A percentile compares a stretch with the other conserved stretches of the same genome.
phyloP scores from a whole-genome alignment of 345 rosid genomes.

The Salix brachista region DNA sequence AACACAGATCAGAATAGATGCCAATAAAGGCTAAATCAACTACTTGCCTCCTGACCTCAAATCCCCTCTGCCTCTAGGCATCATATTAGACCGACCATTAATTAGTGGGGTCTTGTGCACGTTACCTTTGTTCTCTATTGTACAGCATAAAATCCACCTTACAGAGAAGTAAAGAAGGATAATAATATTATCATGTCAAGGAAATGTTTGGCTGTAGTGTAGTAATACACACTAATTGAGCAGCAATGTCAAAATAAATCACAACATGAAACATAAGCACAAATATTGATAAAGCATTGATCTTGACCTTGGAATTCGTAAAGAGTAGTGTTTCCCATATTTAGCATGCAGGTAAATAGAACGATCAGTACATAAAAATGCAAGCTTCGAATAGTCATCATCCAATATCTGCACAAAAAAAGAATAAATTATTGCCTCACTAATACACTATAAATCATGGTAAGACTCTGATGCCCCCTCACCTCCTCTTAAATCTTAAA shows the following conservation, averaged over 20 bases:
- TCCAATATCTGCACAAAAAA: slow-evolving; percentile 52
- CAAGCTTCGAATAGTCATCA: slow-evolving; percentile 88
- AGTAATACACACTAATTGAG: neutral
- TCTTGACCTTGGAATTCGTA: slow-evolving; percentile 79
- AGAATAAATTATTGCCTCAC: neutral
- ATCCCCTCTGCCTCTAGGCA: neutral
- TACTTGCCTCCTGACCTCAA: neutral
- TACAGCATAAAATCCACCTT: neutral
- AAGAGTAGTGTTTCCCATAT: slow-evolving; percentile 75
- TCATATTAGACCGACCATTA: neutral
- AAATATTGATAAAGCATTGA: slow-evolving; percentile 4
- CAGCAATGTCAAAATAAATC: neutral
- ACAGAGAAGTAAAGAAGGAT: neutral
- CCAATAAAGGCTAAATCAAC: neutral
- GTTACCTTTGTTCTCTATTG: neutral
- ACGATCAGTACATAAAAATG: slow-evolving; percentile 87
- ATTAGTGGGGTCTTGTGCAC: neutral
- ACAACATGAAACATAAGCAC: neutral
- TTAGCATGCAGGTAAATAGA: slow-evolving; percentile 83
- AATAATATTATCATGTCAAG: neutral
- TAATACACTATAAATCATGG: slow-evolving; percentile 5
- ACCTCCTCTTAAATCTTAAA: too few species aligned
- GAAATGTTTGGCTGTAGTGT: neutral
- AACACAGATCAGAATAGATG: neutral
- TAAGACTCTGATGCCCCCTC: neutral